phyloP scores from a whole-genome alignment of 108 stramenopile species.

The Asterionellopsis glacialis region DNA sequence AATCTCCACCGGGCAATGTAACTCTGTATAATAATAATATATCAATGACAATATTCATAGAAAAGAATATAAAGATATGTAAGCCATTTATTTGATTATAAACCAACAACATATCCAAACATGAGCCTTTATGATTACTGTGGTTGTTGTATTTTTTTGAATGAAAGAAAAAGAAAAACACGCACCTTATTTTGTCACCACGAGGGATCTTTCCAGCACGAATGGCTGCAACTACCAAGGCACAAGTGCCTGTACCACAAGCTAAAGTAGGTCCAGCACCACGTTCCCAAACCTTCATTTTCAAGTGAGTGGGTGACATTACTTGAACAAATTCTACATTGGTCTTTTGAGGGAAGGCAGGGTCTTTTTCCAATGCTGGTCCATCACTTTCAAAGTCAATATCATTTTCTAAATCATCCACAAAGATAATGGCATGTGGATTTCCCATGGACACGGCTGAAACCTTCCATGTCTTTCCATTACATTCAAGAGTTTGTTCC shows the following conservation, averaged over 20 bases:
- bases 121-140: too few species aligned
- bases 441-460: constrained; percentile 96
- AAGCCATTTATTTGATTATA: too few species aligned
- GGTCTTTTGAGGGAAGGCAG: constrained; percentile 88
- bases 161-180: too few species aligned
- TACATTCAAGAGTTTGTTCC: constrained; percentile 75
- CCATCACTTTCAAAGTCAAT: constrained; percentile 86
- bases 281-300: constrained; percentile 97
- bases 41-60: too few species aligned
- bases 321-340: constrained; percentile 99
- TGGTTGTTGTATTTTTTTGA: too few species aligned
- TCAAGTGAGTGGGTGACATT: constrained; percentile 69
- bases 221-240: constrained; percentile 90
- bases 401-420: constrained; percentile 84
- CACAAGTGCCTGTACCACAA: constrained; percentile 97
- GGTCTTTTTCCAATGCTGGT: constrained; percentile 85
- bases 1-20: constrained; percentile 88
- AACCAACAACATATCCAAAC: too few species aligned
- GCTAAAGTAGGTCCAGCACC: constrained; percentile 96
- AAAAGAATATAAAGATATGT: too few species aligned
- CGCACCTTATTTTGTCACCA: constrained; percentile 32
- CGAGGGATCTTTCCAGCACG: constrained; percentile 82
- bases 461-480: constrained; percentile 87
- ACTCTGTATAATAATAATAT: constrained; percentile 28
- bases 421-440: constrained; percentile 95